Base-by-base conservation (phyloP, 2,329 filamentous ascomycete species). In the Exophiala sideris region DNA sequence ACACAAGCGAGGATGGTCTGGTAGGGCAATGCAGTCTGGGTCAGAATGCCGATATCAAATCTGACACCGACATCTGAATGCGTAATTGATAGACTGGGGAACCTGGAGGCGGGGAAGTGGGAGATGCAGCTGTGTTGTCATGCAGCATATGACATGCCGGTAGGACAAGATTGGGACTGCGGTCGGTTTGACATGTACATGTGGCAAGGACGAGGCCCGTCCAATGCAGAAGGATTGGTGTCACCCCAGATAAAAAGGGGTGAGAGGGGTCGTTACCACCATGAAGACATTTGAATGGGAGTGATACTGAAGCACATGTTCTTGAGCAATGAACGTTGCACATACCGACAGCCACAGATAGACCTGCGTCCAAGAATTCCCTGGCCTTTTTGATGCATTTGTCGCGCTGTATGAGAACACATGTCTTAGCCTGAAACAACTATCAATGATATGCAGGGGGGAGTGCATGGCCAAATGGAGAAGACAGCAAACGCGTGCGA, bases 291-390 rank as follows among this genome's bases (percentile, higher is more conserved):
- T n/a, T 29, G 10, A 44, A 44, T 44, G 18, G 12, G 41, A 44
- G 18, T 12, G n/a, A 18, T 12, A 21, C 35, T 47, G 41, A 33
- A 24, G 20, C 29, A n/a, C 20, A 9, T 21, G 38, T 33, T 32
- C 21, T 29, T 3, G 39, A 42, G 11, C 32, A 47, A 49, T 35
- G 33, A 36, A 29, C 46, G 40, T 10, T 45, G 36, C 41, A 60
- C 84, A 62, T 78, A 94, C 89, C 90, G 55, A 97, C 80, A 21
- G 80, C 89, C 3, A 96, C 83, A 2, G 88, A 88, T 18, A 77
- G 77, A 1, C 86, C 84, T 20, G 81, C 77, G 38, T 78, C 70
- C 39, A 97, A 75, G 44, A 81, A 71, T 42, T 87, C 81, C 46
- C 76, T 78, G 11, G 91, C 90, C 20, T 80, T 82, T 70, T 89